Evolutionary conservation across 148 eudicot species (phyloP), one percentile per base, ranked within the genome.

Genomic region (Limonium bicolor): DNA sequence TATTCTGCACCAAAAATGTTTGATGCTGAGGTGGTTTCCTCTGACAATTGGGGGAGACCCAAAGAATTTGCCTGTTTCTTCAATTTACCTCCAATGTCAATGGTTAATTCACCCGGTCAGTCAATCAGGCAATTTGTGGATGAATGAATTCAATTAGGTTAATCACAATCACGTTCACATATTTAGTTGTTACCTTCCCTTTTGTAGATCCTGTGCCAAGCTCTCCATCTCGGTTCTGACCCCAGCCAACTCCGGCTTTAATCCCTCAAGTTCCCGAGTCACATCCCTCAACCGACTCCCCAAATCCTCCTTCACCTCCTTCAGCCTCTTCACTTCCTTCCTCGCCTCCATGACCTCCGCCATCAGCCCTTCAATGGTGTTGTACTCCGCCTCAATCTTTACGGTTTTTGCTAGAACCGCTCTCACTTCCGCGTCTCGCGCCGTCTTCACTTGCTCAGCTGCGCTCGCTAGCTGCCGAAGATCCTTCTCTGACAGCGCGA

Each of bases 141-240:
- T 31, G 18, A 25, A 17, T 17, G 15, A 46, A 27, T 46, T 46
- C 32, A 27, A 48, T n/a, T 19, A 10, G 25, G 19, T 48, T 17
- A 5, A 4, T 5, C 27, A 4, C 4, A 17, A n/a, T 32, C 32
- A 27, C 17, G 7, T n/a, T 17, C 20, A 20, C 2, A 12, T 21
- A 33, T 9, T 10, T 22, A 17, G 14, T 26, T 12, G 29, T 16
- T 59, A 87, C 96, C 92, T 90, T 68, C 95, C 97, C 64, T 64
- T 67, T 11, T 61, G 58, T 4, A 88, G 59, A 19, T 84, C 84
- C 7, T 60, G 68, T 11, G 44, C 69, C 68, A 72, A 48, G 13
- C 47, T 24, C 23, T 77, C 77, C 47, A 77, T 61, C 32, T 83
- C 82, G 20, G 62, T 66, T 44, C 64, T 71, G 21, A 84, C 46